Base-by-base conservation (phyloP, 768 basidiomycete genomes). In the Serendipita sp. region DNA sequence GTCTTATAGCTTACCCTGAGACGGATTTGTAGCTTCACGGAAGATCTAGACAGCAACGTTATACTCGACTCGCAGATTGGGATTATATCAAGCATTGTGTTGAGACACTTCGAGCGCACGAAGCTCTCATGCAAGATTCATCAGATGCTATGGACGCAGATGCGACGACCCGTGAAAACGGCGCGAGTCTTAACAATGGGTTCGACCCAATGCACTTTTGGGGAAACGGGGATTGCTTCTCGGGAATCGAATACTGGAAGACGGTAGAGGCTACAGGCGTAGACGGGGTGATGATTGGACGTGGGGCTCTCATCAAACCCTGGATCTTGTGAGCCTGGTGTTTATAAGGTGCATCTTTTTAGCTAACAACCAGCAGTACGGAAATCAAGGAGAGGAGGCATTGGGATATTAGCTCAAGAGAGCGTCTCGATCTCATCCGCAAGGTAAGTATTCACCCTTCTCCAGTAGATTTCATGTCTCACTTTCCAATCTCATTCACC, bases 141-240 rank as follows among this genome's bases (percentile, higher is more conserved):
- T 11, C 30, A 30, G 53, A 4, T 22, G 53, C 24, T 11, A 58
- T 58, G 24, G 53, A 58, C 26, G 11, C 53, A n/a, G 53, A 58
- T 30, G 53, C 31, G 9, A 11, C 53, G 5, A 58, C 31, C 11
- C 24, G 53, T 22, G 30, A 33, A n/a, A 30, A n/a, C 30, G 53
- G 53, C 9, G 11, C 5, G 9, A 50, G 2, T n/a, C 4, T 28
- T 22, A 58, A 58, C 30, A 26, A 58, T 58, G 53, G 53, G 4
- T 58, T 58, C 31, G 53, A 33, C 0, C 81, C 87, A 0, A 78
- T 97, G n/a, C 94, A 94, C 0, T 93, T 99, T 48, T 95, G 97
- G 66, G 96, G 96, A 5, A 92, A 92, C 28, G 96, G 96, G 0
- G 96, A 99, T 70, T 89, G 87, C 66, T 99, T 88, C 75, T 94